Base-by-base conservation (phyloP, 352 stramenopile genomes). In the Globisporangium iwayamae region DNA sequence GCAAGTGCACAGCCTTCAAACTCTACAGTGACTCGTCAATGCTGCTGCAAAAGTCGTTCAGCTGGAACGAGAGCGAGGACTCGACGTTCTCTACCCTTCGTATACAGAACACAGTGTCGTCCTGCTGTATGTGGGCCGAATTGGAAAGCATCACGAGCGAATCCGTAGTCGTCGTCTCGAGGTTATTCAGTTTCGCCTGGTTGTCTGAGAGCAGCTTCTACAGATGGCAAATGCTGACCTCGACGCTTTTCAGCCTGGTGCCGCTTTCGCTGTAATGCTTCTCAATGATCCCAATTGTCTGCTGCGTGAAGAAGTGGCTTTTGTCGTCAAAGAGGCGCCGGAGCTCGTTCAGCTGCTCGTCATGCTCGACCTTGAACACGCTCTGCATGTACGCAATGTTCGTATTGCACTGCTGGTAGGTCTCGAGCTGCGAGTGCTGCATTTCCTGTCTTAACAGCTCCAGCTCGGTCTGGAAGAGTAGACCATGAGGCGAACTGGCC, bases 331-430 rank as follows among this genome's bases (percentile, higher is more conserved):
- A 48, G 4, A 66, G 56, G 2, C 66, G 43, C 32, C 71, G 64
- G 5, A 73, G n/a, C 6, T 84, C 69, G 11, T 62, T 60, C 25
- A 75, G 54, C 1, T 73, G 71, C 2, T 70, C 52, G 13, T 70
- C 62, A 20, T 71, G 65, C 53, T 84, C 59, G 36, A 43, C 39
- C 10, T 57, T 46, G 2, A 70, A 41, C 10, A 73, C 68, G 30
- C 64, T 76, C 65, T 84, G 67, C 25, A 70, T 50, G 55, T 76
- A 70, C n/a, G 68, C 62, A 11, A 79, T 56, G 45, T 79, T 71
- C 39, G 67, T 67, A 4, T 56, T 65, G 36, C 68, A 81, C 9
- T 58, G 69, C 55, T 83, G 75, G 34, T 70, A 77, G 7, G 70
- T 18, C 11, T 69, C 63, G 13, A 72, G 59, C 8, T 66, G 60